A percentile compares a stretch with the other conserved stretches of the same genome.
Conservation (phyloP, 2,329 filamentous ascomycete species). For the Penicillium sp. region DNA sequence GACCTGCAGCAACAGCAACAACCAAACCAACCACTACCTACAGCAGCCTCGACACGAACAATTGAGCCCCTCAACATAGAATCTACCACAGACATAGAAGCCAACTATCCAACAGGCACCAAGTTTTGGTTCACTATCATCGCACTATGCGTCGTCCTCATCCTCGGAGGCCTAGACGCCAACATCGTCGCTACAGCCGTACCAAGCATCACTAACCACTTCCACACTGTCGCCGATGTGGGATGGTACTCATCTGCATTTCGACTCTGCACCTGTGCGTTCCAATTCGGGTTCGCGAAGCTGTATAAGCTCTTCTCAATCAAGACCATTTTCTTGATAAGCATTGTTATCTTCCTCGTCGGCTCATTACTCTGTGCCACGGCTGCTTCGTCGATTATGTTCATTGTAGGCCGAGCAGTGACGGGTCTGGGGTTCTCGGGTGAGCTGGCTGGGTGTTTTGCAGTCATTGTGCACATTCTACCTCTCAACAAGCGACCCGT, state of each 20-base stretch:
- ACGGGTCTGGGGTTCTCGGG: slow-evolving; percentile 29
- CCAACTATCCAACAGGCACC: slow-evolving; percentile 16
- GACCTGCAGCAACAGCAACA: neutral
- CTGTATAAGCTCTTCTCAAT: slow-evolving; percentile 36
- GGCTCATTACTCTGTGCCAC: slow-evolving; percentile 24
- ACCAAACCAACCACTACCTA: neutral
- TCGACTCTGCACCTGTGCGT: slow-evolving; percentile 23
- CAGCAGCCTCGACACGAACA: neutral
- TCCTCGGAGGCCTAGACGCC: slow-evolving; percentile 31
- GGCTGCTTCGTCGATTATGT: slow-evolving; percentile 16
- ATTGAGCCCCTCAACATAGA: slow-evolving; percentile 6
- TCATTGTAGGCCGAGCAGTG: slow-evolving; percentile 26
- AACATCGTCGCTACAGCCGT: slow-evolving; percentile 38
- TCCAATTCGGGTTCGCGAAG: slow-evolving; percentile 27
- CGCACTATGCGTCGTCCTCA: slow-evolving; percentile 27
- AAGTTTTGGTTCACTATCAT: slow-evolving; percentile 23
- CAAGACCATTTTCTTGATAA: slow-evolving; percentile 28
- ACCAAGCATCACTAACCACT: slow-evolving; percentile 33
- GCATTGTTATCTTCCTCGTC: slow-evolving; percentile 21
- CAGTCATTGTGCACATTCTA: slow-evolving; percentile 15
- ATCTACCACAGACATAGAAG: neutral
- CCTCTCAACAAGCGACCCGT: slow-evolving; percentile 32
- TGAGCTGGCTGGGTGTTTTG: slow-evolving; percentile 22
- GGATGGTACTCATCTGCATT: slow-evolving; percentile 33
- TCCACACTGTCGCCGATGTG: slow-evolving; percentile 29